Base-by-base conservation (phyloP, 192 early-diverging fungal genomes). In the Coemansia sp. region DNA sequence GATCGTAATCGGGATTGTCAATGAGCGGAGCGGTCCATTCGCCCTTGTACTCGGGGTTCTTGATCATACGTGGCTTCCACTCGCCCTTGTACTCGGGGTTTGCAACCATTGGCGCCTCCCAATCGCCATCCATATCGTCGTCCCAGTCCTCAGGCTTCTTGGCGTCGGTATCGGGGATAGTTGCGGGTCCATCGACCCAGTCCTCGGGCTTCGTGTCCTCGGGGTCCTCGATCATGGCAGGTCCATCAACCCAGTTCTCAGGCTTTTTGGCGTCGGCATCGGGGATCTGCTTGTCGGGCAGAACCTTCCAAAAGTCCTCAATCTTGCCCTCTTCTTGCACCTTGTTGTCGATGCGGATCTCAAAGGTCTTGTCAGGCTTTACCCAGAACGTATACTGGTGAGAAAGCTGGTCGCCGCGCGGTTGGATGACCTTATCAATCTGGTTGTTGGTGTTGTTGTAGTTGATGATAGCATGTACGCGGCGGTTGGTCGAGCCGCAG, bases 41-140 rank as follows among this genome's bases (percentile, higher is more conserved):
- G 58, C 95, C 97, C 86, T 97, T 94, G 87, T 95, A 97, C 29
- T 84, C 87, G 51, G 95, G 95, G 86, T 99, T 98, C 62, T 86
- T 72, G 60, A 94, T 96, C 77, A 81, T 78, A 45, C 91, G 90
- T 52, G 89, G 81, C 64, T 77, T 81, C 95, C 95, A 99, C 72
- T 86, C 78, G 25, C 94, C 94, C 76, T 87, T 85, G 78, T 86
- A 96, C 31, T 92, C 90, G 45, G 95, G 94, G 86, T 96, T 98
- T 43, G 87, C 67, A 49, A 97, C 78, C 61, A 88, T 76, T 21
- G 95, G 93, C 23, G 96, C 86, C 75, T 91, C 91, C 94, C 95
- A 99, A 25, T 95, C 94, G 64, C 97, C 97, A 80, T 99, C 95
- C 83, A 93, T 87, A 61, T 97, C 95, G 63, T 93, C 92, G 64